Base-by-base conservation (phyloP, 805 yeast genomes). In the Yarrowia sp. region DNA sequence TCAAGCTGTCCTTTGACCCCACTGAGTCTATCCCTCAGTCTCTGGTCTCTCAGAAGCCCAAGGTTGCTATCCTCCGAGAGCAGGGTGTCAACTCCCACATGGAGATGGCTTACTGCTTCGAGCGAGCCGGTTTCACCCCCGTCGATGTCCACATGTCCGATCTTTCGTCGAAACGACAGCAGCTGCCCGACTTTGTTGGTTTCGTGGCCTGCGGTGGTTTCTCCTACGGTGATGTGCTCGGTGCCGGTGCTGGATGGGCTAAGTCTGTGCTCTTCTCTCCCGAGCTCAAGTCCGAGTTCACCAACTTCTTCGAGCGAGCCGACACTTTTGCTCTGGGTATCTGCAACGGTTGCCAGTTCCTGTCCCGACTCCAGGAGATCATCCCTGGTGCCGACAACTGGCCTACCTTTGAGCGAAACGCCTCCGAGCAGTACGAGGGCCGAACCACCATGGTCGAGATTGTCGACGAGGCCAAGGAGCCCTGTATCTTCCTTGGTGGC, bases 201-300 rank as follows among this genome's bases (percentile, higher is more conserved):
- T 74, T 95, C 59, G 98, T 98, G 52, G 98, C 98, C 3, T 96
- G 99, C 81, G 99, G 99, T 80, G 99, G 99, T 15, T 95, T 95
- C 83, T 92, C 98, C 1, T 95, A 93, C 76, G 99, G 99, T 84
- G 99, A 95, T 80, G 99, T 95, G 61, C 83, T 95, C 70, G 99
- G 99, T 73, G 99, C 99, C 43, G 99, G 97, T 77, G 90, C 94
- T 67, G 99, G 99, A 70, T 95, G 99, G 99, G 99, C 99, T 70
- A 92, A 92, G 76, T 91, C 98, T 16, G 97, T 95, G 10, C 81
- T 95, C 72, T 92, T 88, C 85, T 89, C 94, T 77, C 91, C 86
- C 45, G 82, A 80, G 68, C 90, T 94, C 45, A 87, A 95, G 77
- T 75, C 82, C 36, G 93, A 91, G 81, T 95, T 95, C 78, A 79